A percentile compares a stretch with the other conserved stretches of the same genome.
Conservation (phyloP, 2,329 filamentous ascomycete species). For the Colletotrichum sp. region DNA sequence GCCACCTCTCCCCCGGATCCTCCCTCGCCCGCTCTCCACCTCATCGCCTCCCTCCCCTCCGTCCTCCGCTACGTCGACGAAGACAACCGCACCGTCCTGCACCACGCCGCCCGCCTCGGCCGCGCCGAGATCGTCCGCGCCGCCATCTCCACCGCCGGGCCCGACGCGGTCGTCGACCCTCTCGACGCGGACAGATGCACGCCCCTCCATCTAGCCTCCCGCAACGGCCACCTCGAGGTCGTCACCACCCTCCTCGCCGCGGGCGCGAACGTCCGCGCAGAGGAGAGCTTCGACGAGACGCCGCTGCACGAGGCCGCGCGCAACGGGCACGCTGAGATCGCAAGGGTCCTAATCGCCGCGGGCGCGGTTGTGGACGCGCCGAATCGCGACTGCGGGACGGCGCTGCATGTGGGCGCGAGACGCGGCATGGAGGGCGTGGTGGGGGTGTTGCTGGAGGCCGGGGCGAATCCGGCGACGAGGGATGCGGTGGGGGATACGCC, state of each 20-base stretch:
- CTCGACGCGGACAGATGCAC: conserved; percentile 18
- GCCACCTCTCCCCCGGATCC: not conserved
- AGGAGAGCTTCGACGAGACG: conserved; percentile 21
- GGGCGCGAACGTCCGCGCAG: conserved; percentile 19
- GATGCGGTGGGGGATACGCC: conserved; percentile 23
- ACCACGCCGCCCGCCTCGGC: conserved; percentile 21
- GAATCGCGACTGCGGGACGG: conserved; percentile 16
- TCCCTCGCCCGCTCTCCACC: conserved; percentile 7
- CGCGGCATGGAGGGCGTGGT: conserved; percentile 4
- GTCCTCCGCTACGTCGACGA: conserved; percentile 19
- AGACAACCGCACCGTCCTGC: conserved; percentile 14
- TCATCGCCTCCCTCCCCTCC: conserved; percentile 20
- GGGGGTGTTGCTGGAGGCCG: not conserved
- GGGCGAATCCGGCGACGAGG: conserved; percentile 21
- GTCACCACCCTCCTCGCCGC: conserved; percentile 8
- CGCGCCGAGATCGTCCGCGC: conserved; percentile 7
- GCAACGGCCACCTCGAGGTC: conserved; percentile 19
- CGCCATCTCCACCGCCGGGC: conserved; percentile 4
- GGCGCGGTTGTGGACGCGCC: conserved; percentile 21
- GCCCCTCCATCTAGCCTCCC: conserved; percentile 4
- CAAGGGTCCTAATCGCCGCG: conserved; percentile 6
- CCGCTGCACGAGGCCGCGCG: conserved; percentile 19
- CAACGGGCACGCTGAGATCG: conserved; percentile 11
- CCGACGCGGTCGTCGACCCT: conserved; percentile 10
- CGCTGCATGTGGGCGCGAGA: conserved; percentile 18